Base-by-base conservation (phyloP, 495 filamentous ascomycete genomes). In the Sordaria brevicollis region DNA sequence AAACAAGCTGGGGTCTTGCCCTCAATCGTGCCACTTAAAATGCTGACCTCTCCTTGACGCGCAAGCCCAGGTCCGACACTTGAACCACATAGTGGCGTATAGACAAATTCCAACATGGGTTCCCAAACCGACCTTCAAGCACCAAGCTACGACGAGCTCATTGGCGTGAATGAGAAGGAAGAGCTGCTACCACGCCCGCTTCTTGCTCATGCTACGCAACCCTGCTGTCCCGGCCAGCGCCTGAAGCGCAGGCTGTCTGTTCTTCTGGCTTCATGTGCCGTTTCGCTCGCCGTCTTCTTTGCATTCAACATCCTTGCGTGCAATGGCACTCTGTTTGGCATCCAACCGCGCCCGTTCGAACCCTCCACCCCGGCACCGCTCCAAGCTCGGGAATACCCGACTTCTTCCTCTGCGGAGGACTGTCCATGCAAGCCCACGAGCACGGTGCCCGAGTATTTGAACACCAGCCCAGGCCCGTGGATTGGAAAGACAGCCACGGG, bases 401-500 rank as follows among this genome's bases (percentile, higher is more conserved):
- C 9, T 6, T 49, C 39, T 10, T 29, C 10, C 1, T 57, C 49
- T 31, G 15, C 33, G 36, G 70, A 31, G 17, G 36, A 68, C 62
- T 75, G 73, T n/a, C 67, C 73, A 7, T 72, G 76, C 66, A 34
- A 13, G 17, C 43, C 72, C 7, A 35, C 69, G 15, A 41, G 68
- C 33, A 66, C 75, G 10, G 80, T 85, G 3, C 86, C 86, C 2
- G 81, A 88, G 70, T 86, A 87, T 70, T 89, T 88, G 73, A 82
- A 87, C 69, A 88, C 86, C 1, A 79, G 73, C 5, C 79, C 81
- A 0, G 81, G 82, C 71, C 66, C 76, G 25, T 77, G 76, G 74
- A 75, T 79, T 75, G 87, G 87, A 10, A 84, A 85, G 15, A 89
- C 86, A 0, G 81, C 83, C n/a, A 89, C 88, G 4, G 87, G 88